A percentile compares a stretch with the other conserved stretches of the same genome.
Conservation (phyloP, 257 asterid genomes). For the Lavandula angustifolia region DNA sequence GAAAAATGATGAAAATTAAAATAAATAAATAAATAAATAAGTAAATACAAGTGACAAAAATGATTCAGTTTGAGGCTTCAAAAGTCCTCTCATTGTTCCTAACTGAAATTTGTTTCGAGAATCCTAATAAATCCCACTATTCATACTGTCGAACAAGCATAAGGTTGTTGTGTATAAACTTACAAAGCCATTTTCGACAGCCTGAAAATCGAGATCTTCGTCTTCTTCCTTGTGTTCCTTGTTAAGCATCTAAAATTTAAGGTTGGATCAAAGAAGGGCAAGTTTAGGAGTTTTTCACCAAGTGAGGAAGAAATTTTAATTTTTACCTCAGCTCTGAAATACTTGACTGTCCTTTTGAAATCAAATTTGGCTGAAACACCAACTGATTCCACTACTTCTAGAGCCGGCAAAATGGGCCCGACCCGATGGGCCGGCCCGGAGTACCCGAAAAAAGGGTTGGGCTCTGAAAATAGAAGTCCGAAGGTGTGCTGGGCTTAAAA, state of each 20-base stretch:
- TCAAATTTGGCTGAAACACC: slow-evolving; percentile 84
- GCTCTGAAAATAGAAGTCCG: too few relatives aligned
- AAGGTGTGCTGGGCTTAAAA: too few relatives aligned
- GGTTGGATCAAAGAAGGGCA: not conserved
- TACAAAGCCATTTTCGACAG: slow-evolving; percentile 84
- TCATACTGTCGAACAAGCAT: not conserved
- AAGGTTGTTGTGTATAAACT: slow-evolving; percentile 32
- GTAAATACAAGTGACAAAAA: slow-evolving; percentile 34
- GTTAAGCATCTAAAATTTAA: slow-evolving; percentile 59
- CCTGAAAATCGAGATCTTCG: slow-evolving; percentile 79
- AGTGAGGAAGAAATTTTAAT: slow-evolving; percentile 28
- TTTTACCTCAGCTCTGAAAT: slow-evolving; percentile 89
- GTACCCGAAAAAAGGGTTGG: too few relatives aligned
- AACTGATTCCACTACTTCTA: slow-evolving; percentile 93
- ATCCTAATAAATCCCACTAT: not conserved
- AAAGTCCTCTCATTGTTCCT: slow-evolving; percentile 43
- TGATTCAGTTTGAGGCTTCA: slow-evolving; percentile 34
- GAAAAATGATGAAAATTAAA: slow-evolving; percentile 25
- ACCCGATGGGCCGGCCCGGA: too few relatives aligned
- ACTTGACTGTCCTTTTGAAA: slow-evolving; percentile 58
- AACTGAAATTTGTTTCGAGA: slow-evolving; percentile 53
- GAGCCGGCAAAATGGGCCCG: too few relatives aligned
- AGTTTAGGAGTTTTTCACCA: not conserved
- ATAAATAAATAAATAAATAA: slow-evolving; percentile 39
- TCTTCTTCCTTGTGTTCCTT: slow-evolving; percentile 68